Percentiles rank a stretch among this genome's conserved stretches.
phyloP scores from a whole-genome alignment of 75 land plant genomes.

The Larix kaempferi region DNA sequence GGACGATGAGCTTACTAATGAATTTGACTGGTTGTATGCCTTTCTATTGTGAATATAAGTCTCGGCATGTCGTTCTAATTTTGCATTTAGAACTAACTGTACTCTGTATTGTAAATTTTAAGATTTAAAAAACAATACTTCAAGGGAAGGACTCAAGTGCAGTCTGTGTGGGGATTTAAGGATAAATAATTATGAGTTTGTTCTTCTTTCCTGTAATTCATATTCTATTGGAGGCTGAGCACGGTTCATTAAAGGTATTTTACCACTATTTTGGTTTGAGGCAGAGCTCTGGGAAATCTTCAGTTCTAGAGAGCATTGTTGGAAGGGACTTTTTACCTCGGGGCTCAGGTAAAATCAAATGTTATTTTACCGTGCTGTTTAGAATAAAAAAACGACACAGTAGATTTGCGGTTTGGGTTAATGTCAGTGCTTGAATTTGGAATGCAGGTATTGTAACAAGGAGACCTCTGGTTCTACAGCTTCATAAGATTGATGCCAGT shows the following conservation, averaged over 20 bases:
- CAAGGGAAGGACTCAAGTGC: no score
- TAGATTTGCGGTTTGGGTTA: background rate
- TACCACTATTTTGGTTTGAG: background rate
- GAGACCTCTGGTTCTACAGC: conserved; percentile 75
- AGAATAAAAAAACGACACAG: background rate
- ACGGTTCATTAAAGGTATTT: no score
- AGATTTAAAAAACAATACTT: no score
- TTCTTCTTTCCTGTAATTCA: no score
- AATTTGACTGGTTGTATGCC: background rate
- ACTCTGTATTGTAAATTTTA: background rate
- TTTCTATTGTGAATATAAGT: background rate
- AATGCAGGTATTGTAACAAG: conserved; percentile 76
- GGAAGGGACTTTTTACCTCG: no score
- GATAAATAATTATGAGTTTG: no score
- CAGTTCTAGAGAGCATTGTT: no score
- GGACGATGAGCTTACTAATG: background rate
- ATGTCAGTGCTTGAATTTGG: background rate
- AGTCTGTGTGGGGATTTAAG: no score
- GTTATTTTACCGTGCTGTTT: background rate
- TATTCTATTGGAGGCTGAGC: no score
- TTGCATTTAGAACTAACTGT: background rate
- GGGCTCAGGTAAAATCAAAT: background rate
- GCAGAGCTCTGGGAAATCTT: no score
- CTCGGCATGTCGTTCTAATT: background rate
- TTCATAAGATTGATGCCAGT: conserved; percentile 68